A percentile compares a stretch with the other conserved stretches of the same genome.
Conservation (phyloP, 2,329 filamentous ascomycete genomes). For the Coniosporium tulheliwenetii region DNA sequence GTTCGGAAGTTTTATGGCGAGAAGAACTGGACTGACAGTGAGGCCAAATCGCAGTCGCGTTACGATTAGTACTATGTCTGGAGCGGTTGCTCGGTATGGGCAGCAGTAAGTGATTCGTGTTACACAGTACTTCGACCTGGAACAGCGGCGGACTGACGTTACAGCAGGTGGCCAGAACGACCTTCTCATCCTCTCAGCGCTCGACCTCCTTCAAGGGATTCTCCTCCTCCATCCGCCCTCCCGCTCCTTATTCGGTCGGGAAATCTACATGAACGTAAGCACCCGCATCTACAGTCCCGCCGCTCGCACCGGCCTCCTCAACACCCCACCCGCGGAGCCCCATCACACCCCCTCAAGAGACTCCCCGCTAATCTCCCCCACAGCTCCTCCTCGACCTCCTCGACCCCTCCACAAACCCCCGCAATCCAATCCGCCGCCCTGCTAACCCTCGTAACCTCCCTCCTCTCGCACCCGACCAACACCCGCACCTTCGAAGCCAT, state of each 20-base stretch:
- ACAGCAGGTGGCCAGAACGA: conserved; percentile 61
- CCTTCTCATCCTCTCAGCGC: conserved; percentile 69
- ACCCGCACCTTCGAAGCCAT: conserved; percentile 84
- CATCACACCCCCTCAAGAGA: too few relatives aligned
- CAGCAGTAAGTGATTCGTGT: conserved; percentile 28
- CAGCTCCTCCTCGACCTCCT: conserved; percentile 84
- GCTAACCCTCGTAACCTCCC: conserved; percentile 74
- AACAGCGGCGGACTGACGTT: not conserved
- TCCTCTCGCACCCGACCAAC: conserved; percentile 75
- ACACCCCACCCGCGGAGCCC: not conserved
- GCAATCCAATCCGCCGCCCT: conserved; percentile 83
- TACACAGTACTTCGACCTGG: not conserved
- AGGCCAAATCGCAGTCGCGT: conserved; percentile 41
- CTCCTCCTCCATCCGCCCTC: conserved; percentile 83
- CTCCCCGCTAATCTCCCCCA: conserved; percentile 1
- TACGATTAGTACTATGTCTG: conserved; percentile 70
- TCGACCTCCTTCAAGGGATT: conserved; percentile 79
- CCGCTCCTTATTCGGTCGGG: conserved; percentile 70
- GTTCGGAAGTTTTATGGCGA: not conserved
- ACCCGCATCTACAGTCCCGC: not conserved
- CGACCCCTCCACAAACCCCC: conserved; percentile 48
- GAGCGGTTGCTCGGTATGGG: conserved; percentile 75
- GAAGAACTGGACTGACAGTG: not conserved
- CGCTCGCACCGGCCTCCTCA: not conserved
- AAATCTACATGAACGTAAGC: conserved; percentile 84